phyloP scores from a whole-genome alignment of 176 grass and related monocot species.

The Aegilops bicornis region DNA sequence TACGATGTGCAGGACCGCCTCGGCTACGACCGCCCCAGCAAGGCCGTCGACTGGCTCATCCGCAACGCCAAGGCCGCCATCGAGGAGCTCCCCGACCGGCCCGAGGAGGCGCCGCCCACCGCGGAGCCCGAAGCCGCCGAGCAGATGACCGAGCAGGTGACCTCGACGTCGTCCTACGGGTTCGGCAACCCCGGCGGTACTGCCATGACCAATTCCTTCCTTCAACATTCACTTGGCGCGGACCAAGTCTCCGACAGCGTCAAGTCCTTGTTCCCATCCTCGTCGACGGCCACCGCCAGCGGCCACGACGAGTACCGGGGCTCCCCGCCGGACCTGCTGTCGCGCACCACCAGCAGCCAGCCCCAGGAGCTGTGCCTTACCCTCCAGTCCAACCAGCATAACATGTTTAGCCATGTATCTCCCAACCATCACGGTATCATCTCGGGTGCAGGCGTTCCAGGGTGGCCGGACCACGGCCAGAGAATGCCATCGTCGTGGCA shows the following conservation, averaged over 20 bases:
- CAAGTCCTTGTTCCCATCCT: slow-evolving; percentile 87
- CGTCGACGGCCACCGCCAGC: slow-evolving; percentile 43
- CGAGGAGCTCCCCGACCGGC: slow-evolving; percentile 68
- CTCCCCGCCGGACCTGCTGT: slow-evolving; percentile 67
- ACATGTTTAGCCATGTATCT: slow-evolving; percentile 59
- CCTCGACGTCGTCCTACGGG: slow-evolving; percentile 60
- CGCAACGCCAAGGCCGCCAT: slow-evolving; percentile 81
- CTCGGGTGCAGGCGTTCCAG: slow-evolving; percentile 45
- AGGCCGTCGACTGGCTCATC: slow-evolving; percentile 98
- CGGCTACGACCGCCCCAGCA: slow-evolving; percentile 96
- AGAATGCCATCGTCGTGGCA: slow-evolving; percentile 66
- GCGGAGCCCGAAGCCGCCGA: slow-evolving; percentile 16
- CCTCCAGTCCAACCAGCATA: slow-evolving; percentile 87
- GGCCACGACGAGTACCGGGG: slow-evolving; percentile 65
- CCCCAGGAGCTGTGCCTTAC: slow-evolving; percentile 88
- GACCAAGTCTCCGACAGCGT: slow-evolving; percentile 69
- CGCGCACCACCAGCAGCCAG: slow-evolving; percentile 53
- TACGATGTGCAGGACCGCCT: slow-evolving; percentile 98
- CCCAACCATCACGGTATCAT: slow-evolving; percentile 50
- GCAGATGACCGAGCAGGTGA: slow-evolving; percentile 35
- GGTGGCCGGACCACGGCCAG: slow-evolving; percentile 55
- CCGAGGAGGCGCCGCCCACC: slow-evolving; percentile 43
- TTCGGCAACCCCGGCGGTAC: slow-evolving; percentile 32
- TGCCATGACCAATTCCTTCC: slow-evolving; percentile 46
- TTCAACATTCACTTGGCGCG: slow-evolving; percentile 61